Evolutionary conservation across 2,329 filamentous ascomycete genomes (phyloP), one percentile per base, ranked within the genome.

Genomic region (Epichloe festucae): DNA sequence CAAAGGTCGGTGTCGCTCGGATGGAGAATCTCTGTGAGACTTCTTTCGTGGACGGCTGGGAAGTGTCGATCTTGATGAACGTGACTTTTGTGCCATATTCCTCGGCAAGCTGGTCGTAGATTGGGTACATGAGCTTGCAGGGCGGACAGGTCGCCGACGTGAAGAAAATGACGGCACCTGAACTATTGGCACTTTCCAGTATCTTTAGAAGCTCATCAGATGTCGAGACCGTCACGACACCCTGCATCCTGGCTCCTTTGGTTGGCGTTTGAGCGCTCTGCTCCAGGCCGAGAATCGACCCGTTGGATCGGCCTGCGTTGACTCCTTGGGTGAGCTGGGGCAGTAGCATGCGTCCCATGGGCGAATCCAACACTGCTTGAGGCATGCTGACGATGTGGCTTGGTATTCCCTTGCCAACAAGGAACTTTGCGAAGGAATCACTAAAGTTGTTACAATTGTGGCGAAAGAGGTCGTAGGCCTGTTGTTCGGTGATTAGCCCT

Each of bases 391-490:
- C 78, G 57, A 98, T 97, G 60, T 95, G 83, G 1, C 83, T 78
- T 0, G 93, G 93, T 54, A 97, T 97, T 3, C 88, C 87, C 59
- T 83, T 86, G 21, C 93, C 91, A 1, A 96, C 73, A 0, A 97
- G 73, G 56, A 97, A 97, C 67, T 87, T 93, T 56, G 88, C 75
- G 58, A 97, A 84, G 55, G 95, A 89, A 62, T 97, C 91, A 3
- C 87, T 88, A 67, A 97, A 98, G 67, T 96, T 96, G 71, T 97
- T 98, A 73, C 91, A 97, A 65, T 98, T 98, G 68, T 96, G 89
- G 60, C 71, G 87, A 65, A 79, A 95, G 5, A 96, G 72, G 63
- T 96, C 89, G 62, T 97, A 97, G 1, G 87, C 86, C 79, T 89
- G 57, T 17, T 89, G 57, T 17, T 8, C n/a, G 8, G 49, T 5